These are phyloP conservation scores for Colletotrichum scovillei DNA, from an alignment of 2,329 filamentous ascomycete species.

Conservation along the genomic window DNA sequence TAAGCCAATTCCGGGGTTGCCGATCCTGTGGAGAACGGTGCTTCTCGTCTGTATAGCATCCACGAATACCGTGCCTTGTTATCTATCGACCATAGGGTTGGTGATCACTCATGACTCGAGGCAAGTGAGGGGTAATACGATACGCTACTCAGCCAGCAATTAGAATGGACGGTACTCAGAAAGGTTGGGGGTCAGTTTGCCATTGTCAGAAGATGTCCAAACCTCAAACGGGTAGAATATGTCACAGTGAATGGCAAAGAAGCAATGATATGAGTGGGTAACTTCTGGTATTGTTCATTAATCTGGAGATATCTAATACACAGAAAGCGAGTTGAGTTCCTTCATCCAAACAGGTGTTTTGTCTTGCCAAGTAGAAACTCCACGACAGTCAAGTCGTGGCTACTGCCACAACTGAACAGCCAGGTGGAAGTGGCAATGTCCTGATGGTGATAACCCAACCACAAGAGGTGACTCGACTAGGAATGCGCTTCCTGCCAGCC, in stretches of 20 bases:
- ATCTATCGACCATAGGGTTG: background rate
- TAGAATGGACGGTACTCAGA: background rate
- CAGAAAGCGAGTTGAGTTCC: conserved; percentile 72
- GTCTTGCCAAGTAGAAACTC: background rate
- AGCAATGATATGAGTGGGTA: conserved; percentile 66
- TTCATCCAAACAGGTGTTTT: conserved; percentile 42
- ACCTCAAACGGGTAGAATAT: background rate
- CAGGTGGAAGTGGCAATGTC: background rate
- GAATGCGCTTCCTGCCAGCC: conserved; percentile 77
- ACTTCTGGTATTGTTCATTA: conserved; percentile 71
- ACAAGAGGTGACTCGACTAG: conserved; percentile 66
- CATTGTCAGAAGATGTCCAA: background rate
- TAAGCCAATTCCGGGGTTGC: background rate
- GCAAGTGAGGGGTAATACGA: conserved; percentile 6
- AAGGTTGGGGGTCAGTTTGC: background rate
- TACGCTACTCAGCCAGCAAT: background rate
- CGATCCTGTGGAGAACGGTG: background rate
- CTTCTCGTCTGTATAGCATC: background rate
- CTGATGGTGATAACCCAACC: conserved; percentile 58
- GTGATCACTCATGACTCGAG: background rate
- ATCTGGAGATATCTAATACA: conserved; percentile 66
- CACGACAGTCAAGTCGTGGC: background rate
- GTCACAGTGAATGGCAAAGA: background rate
- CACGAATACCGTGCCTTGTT: background rate
- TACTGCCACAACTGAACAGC: background rate